phyloP scores from a whole-genome alignment of 352 stramenopile species.

The Phytophthora chlamydospora region DNA sequence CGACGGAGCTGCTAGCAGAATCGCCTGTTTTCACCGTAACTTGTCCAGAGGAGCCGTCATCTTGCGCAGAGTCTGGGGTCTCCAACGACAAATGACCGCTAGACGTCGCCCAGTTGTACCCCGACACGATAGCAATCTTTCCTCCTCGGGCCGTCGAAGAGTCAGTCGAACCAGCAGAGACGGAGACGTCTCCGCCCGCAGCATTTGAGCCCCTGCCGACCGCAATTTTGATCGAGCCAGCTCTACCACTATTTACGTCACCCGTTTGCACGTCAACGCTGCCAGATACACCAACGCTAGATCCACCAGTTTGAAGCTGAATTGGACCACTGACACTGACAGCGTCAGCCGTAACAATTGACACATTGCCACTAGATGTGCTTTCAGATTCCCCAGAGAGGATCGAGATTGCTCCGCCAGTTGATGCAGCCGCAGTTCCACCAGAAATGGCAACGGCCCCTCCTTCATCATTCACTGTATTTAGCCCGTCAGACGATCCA shows the following conservation, averaged over 20 bases:
- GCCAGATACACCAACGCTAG: constrained; percentile 48
- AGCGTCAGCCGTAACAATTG: constrained; percentile 41
- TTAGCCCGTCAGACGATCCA: constrained; percentile 49
- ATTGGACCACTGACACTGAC: constrained; percentile 40
- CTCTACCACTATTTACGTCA: constrained; percentile 38
- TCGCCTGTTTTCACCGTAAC: constrained; percentile 48
- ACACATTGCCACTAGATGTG: constrained; percentile 54
- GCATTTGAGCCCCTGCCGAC: constrained; percentile 44
- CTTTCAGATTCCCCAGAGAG: constrained; percentile 41
- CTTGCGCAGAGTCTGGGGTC: constrained; percentile 44
- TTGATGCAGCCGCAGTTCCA: constrained; percentile 45
- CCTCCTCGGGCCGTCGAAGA: constrained; percentile 42
- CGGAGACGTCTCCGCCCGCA: constrained; percentile 46
- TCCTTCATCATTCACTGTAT: constrained; percentile 42
- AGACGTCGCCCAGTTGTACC: constrained; percentile 43
- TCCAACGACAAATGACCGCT: constrained; percentile 51
- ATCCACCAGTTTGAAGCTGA: constrained; percentile 39
- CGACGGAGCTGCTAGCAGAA: constrained; percentile 36
- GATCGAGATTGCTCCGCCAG: constrained; percentile 54
- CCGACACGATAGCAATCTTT: constrained; percentile 48
- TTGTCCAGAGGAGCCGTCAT: constrained; percentile 45
- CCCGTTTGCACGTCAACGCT: constrained; percentile 52
- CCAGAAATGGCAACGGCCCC: constrained; percentile 45
- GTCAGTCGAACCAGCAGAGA: constrained; percentile 48
- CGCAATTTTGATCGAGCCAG: constrained; percentile 50